Conservation (phyloP, 495 filamentous ascomycete species). For the Hypoxylon lenormandii region DNA sequence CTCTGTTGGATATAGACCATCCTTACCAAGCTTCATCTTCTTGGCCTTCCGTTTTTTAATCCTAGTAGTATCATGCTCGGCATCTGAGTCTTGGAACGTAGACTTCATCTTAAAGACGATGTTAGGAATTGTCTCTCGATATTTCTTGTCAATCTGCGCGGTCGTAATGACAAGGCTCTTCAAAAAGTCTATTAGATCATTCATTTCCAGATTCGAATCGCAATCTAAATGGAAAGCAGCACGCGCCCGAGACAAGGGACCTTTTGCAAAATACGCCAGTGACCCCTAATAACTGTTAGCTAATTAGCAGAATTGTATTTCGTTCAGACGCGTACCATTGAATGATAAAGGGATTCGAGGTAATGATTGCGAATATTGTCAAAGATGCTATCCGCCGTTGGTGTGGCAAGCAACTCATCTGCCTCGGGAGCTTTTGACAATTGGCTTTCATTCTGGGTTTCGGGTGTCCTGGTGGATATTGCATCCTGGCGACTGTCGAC, state of each 20-base stretch:
- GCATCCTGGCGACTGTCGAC: conserved; percentile 19
- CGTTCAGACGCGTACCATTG: conserved; percentile 69
- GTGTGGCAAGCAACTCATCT: conserved; percentile 48
- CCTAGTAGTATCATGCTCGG: conserved; percentile 56
- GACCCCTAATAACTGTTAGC: conserved; percentile 72
- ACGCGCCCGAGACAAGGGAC: conserved; percentile 87
- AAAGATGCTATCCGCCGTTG: conserved; percentile 72
- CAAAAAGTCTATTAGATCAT: conserved; percentile 75
- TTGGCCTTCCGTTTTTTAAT: conserved; percentile 71
- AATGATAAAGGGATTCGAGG: conserved; percentile 87
- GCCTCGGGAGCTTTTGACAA: conserved; percentile 1
- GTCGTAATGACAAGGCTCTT: conserved; percentile 77
- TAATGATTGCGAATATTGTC: conserved; percentile 81
- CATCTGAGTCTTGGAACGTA: conserved; percentile 67
- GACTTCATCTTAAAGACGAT: conserved; percentile 74
- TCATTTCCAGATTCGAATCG: conserved; percentile 64
- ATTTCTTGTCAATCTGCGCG: conserved; percentile 86
- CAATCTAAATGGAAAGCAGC: conserved; percentile 74
- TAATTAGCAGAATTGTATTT: not conserved
- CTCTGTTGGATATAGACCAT: conserved; percentile 82
- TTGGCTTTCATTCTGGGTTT: conserved; percentile 17
- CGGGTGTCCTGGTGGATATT: conserved; percentile 1
- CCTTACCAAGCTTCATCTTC: conserved; percentile 78
- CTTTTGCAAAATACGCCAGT: conserved; percentile 96
- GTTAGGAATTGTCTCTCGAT: conserved; percentile 77